Base-by-base conservation (phyloP, 2,329 filamentous ascomycete genomes). In the Diaporthe citrichinensis region DNA sequence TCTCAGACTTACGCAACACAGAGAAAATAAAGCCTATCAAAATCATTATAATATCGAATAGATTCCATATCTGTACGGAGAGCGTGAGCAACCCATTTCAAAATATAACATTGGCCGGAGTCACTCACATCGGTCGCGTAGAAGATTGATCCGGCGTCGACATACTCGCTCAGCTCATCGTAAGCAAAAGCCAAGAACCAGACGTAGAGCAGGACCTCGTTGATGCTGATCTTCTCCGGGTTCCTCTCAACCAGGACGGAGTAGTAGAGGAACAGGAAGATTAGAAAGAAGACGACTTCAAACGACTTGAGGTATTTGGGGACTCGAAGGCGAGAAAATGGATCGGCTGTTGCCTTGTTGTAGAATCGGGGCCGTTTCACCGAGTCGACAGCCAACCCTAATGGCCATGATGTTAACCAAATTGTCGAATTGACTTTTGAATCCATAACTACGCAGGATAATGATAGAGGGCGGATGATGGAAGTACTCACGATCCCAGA, bases 131-230 rank as follows among this genome's bases (percentile, higher is more conserved):
- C 94, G 12, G 93, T 92, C 7, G 93, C 91, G 81, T 97, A 97
- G 80, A 98, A 97, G 51, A 96, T 90, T 44, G 94, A 93, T 0
- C 96, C 96, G 0, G 96, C 95, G 85, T 98, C 95, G 71, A 92
- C 89, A 86, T 95, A 95, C 80, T 97, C 95, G 79, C 93, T 94
- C 74, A 97, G 87, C 84, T 96, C 95, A 79, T 98, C 95, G 81
- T 97, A 97, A 53, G 94, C 92, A 85, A 98, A 98, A 10, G 95
- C 94, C 6, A 92, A 92, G 79, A 98, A 93, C 94, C 95, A 98
- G 69, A 98, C 84, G 81, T 96, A 97, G 57, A 98, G 89, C 23
- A 94, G 81, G 2, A 93, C 85, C 82, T 98, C 95, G 25, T 92
- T 86, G 0, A 87, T 81, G 0, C 93, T 95, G 72, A 98, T 91